Evolutionary conservation across 441 rosid species (phyloP), one percentile per base, ranked within the genome.

Genomic region (Populus hybrid): DNA sequence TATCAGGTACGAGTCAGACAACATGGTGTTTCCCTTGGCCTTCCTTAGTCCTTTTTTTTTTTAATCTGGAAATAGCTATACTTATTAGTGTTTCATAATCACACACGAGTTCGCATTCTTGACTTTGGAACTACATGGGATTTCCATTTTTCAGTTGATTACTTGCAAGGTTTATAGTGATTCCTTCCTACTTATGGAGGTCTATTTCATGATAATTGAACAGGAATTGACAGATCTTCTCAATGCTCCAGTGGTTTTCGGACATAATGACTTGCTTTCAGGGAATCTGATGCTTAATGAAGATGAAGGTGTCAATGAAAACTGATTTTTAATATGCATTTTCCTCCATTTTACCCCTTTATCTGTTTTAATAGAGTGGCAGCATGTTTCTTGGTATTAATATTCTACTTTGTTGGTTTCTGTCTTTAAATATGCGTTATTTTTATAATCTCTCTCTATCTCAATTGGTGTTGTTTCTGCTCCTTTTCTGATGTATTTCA

Each of bases 281-380:
- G 99, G 99, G 81, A 96, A 96, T 81, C 74, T 96, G 75, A 96
- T 96, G 99, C 81, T 88, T 30, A 93, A 93, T 71, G 98, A 91
- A 16, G 95, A 89, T 65, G 89, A 92, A 90, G 98, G 99, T 94
- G 74, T 69, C 74, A 26, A 38, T 24, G 14, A 34, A 59, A 68
- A 61, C 77, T 35, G 36, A 18, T 24, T 77, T 65, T 26, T 24
- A 10, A 28, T 72, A 61, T 68, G 10, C 32, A 34, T 30, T 10
- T 10, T 75, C 10, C 10, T 14, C 3, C 30, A 9, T 24, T 46
- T 70, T 30, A 10, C 14, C 53, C 57, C 40, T n/a, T n/a, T 63
- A 1, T 26, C 21, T 69, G 28, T 3, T 66, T 10, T 64, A 61
- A 12, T 20, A 21, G 53, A 14, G 30, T 46, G 50, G 30, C 4